A percentile compares a stretch with the other conserved stretches of the same genome.
Evolutionary conservation across 345 rosid species (phyloP).

Genomic region (Hibiscus trionum): DNA sequence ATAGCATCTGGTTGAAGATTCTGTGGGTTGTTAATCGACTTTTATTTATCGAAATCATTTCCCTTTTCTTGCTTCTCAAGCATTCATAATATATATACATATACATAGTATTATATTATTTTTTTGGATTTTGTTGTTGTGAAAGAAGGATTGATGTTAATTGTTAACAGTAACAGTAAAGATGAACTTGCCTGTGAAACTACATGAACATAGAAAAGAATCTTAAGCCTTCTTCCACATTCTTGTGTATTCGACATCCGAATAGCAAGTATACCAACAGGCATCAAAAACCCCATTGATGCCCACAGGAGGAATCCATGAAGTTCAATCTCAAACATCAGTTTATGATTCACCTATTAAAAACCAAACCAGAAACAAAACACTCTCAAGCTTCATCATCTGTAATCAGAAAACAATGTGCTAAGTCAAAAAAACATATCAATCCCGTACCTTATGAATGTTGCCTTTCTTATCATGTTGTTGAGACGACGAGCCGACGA

Average conservation of each 20-base stretch:
- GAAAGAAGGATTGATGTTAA: not conserved
- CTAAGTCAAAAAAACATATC: not conserved
- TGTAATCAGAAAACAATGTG: not conserved
- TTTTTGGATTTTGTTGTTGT: not conserved
- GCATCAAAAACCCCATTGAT: constrained; percentile 82
- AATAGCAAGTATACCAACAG: constrained; percentile 61
- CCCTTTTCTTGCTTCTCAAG: constrained; percentile 31
- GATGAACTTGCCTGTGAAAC: constrained; percentile 55
- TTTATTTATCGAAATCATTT: not conserved
- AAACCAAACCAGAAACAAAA: not conserved
- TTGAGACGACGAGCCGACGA: constrained; percentile 18
- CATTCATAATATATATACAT: constrained; percentile 8
- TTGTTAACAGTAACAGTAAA: not conserved
- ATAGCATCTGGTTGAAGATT: not conserved
- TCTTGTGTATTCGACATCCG: constrained; percentile 57
- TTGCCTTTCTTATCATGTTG: constrained; percentile 1
- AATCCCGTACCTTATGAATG: constrained; percentile 24
- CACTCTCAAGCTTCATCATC: not conserved
- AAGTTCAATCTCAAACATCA: constrained; percentile 44
- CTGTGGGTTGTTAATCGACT: not conserved
- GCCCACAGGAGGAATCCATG: constrained; percentile 88
- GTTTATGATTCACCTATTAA: constrained; percentile 41
- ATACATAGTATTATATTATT: not conserved
- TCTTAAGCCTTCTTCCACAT: constrained; percentile 42
- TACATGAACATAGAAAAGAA: constrained; percentile 57